Evolutionary conservation across 2,329 filamentous ascomycete genomes (phyloP), one percentile per base, ranked within the genome.

Genomic region (Penicillium janthinellum): DNA sequence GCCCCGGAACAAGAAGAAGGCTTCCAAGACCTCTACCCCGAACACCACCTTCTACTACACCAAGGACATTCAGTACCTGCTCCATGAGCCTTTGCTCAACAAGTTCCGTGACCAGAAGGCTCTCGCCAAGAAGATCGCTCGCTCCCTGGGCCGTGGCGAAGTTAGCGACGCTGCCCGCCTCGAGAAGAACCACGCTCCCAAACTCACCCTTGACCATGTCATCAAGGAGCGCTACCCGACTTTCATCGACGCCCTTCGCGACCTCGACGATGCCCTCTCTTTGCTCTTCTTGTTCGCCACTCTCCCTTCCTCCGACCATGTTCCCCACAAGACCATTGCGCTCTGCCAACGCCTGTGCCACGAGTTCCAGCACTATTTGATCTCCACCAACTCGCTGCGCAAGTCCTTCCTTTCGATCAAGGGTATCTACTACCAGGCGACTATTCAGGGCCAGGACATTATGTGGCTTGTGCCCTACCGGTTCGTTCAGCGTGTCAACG

Each of bases 331-430:
- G 84, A 96, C 96, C 78, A 93, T 99, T 76, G 90, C 92, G 55
- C 89, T 92, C 65, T 99, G 95, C 82, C 93, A 98, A 81, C 88
- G 92, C 57, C 82, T 99, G 56, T 94, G 90, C 70, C 88, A 94
- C 76, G 95, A 99, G 80, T 99, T 99, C 78, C 90, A 98, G 80
- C 95, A 98, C 82, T 99, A 96, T 78, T 84, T 99, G 64, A 99
- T 99, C 73, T 86, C 89, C 49, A 96, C 94, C 44, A 88, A 96
- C 79, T 92, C 91, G 70, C 81, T 99, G 69, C 90, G 91, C 73
- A 98, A 97, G 81, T 96, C 93, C 0, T 99, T 99, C 82, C 81
- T 99, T 66, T 96, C 92, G 1, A 98, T 99, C 80, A 99, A 99
- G 84, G 95, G 95, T 63, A 98, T 99, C 72, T 99, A 99, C 82